phyloP scores from a whole-genome alignment of 2,329 filamentous ascomycete genomes.

The Penicillium sp. region DNA sequence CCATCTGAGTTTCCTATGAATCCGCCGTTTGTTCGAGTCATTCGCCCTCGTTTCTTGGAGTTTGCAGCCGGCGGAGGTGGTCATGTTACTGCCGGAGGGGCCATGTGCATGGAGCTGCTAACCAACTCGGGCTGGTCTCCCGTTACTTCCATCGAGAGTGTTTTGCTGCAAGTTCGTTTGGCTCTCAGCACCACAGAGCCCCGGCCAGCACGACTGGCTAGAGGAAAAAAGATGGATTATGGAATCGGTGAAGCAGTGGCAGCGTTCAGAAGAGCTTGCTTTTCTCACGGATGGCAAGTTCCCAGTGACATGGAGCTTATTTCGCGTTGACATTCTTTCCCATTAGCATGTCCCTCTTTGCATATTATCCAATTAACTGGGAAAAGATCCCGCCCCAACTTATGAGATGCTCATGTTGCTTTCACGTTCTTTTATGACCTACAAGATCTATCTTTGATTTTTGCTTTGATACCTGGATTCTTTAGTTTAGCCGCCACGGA shows the following conservation, averaged over 20 bases:
- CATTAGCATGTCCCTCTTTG: too few species aligned
- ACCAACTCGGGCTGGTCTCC: conserved; percentile 82
- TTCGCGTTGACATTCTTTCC: neutral
- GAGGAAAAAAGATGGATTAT: conserved; percentile 55
- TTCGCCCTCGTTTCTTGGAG: conserved; percentile 74
- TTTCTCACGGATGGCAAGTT: conserved; percentile 69
- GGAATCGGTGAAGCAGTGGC: conserved; percentile 67
- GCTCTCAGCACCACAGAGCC: conserved; percentile 70
- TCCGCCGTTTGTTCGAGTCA: conserved; percentile 81
- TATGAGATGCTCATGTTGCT: too few species aligned
- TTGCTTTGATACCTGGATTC: too few species aligned
- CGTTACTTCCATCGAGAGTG: conserved; percentile 70
- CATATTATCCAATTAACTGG: too few species aligned
- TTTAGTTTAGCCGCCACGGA: too few species aligned
- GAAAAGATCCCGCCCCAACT: too few species aligned
- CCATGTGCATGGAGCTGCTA: conserved; percentile 80
- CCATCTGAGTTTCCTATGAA: conserved; percentile 71
- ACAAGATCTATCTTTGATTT: too few species aligned
- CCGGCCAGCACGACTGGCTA: conserved; percentile 66
- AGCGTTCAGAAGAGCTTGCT: conserved; percentile 69
- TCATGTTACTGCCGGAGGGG: conserved; percentile 80
- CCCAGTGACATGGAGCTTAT: conserved; percentile 57
- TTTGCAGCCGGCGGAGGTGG: conserved; percentile 75
- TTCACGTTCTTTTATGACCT: too few species aligned
- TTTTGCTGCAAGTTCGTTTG: conserved; percentile 77